Conservation (phyloP, 169 alveolate species). For the Babesia bovis region DNA sequence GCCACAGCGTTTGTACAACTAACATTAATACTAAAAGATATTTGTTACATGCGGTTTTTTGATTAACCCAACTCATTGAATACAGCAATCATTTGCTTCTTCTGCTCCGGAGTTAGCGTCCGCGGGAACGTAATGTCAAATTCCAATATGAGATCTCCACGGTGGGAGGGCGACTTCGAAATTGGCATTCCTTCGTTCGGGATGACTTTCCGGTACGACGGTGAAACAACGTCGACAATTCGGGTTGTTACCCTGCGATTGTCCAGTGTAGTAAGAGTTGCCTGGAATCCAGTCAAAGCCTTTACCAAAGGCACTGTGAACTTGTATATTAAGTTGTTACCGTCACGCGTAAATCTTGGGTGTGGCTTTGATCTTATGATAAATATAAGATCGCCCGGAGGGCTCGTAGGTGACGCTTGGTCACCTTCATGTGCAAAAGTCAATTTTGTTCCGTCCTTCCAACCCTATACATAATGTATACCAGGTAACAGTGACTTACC, state of each 20-base stretch:
- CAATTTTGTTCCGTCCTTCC: conserved; percentile 86
- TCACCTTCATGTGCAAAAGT: conserved; percentile 86
- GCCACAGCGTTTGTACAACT: neutral
- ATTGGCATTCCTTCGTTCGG: conserved; percentile 84
- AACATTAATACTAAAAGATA: neutral
- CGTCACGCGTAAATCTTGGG: conserved; percentile 77
- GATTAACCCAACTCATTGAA: conserved; percentile 5
- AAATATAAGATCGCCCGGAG: conserved; percentile 84
- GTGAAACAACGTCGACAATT: conserved; percentile 80
- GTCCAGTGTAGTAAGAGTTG: conserved; percentile 81
- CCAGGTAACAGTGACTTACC: conserved; percentile 14
- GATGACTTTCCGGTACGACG: conserved; percentile 75
- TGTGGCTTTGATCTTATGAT: conserved; percentile 79
- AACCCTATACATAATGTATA: conserved; percentile 55
- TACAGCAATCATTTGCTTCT: conserved; percentile 68
- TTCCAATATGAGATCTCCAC: conserved; percentile 82
- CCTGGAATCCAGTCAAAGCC: conserved; percentile 85
- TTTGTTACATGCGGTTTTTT: neutral
- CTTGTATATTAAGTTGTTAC: conserved; percentile 80
- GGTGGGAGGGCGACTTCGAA: conserved; percentile 73
- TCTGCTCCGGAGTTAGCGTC: conserved; percentile 77
- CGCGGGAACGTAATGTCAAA: conserved; percentile 83
- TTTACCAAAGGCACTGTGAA: conserved; percentile 82
- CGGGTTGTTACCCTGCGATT: conserved; percentile 80
- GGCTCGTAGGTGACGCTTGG: conserved; percentile 78